Base-by-base conservation (phyloP, 2,329 filamentous ascomycete genomes). In the Onygenales sp. region DNA sequence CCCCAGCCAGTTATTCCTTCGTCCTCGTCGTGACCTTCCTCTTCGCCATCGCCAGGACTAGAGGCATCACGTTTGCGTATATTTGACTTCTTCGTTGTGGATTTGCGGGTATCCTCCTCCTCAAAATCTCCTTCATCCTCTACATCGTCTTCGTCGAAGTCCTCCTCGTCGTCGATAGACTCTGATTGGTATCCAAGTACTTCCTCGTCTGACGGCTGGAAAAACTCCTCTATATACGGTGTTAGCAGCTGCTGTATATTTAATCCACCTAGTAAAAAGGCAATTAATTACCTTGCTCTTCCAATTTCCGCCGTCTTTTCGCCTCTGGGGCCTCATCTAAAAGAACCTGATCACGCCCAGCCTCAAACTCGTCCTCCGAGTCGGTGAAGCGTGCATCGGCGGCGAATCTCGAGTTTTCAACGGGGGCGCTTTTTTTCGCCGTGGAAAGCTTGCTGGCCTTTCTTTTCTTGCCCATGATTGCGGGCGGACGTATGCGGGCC, bases 331-430 rank as follows among this genome's bases (percentile, higher is more conserved):
- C 86, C 60, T 95, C 89, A 33, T 95, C 89, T 39, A 98, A 78
- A 63, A 92, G 72, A 58, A 98, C 84, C 65, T 88, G 86, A 71
- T 98, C 93, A 59, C 87, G 82, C 59, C 91, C 86, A 55, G 91
- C 77, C 64, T 92, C 89, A 68, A 95, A 95, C 67, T 95, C 89
- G 69, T 98, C 93, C 69, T 95, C 89, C 1, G 90, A 94, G 68
- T 96, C 86, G 59, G 91, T 89, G 61, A 98, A 85, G 71, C 95
- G 89, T 69, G 92, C 84, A 57, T 74, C 66, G 17, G 69, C 56
- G 51, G 66, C 64, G 50, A 68, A 74, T 54, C 67, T 71, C 36
- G 65, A 64, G 43, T 61, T 62, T 46, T 63, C 61, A 7, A 62
- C 55, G 39, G 66, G 52, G 27, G 56, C 53, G 14, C 66, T 61